Evolutionary conservation across 257 asterid genomes (phyloP).

Genomic region (Ophiorrhiza pumila): DNA sequence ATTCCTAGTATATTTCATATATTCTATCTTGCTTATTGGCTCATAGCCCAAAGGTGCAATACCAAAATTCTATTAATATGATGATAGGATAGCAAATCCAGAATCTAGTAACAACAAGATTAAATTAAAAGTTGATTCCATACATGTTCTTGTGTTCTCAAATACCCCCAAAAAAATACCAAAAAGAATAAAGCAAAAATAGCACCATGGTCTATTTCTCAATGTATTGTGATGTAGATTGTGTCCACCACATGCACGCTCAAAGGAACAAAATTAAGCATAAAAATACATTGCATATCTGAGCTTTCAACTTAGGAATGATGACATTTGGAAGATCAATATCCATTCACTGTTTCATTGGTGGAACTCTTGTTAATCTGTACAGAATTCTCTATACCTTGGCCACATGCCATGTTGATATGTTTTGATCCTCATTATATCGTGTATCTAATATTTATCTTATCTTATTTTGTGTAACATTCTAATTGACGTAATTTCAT

Average conservation of each 20-base stretch:
- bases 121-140: not conserved
- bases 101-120: no score
- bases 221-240: not conserved
- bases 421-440: not conserved
- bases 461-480: no score
- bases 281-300: not conserved
- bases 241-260: conserved; percentile 1
- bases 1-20: no score
- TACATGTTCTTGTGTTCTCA: no score
- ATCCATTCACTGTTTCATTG: not conserved
- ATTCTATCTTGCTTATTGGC: no score
- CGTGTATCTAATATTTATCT: no score
- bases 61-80: no score
- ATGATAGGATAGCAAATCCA: no score
- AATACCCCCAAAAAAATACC: no score
- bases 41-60: no score
- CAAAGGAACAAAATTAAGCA: not conserved
- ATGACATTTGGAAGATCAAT: not conserved
- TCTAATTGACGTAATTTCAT: no score
- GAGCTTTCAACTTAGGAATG: not conserved
- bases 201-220: not conserved
- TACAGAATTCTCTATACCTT: not conserved
- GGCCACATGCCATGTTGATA: not conserved
- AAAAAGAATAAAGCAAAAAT: no score
- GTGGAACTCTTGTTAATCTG: not conserved